Conservation (phyloP, 768 basidiomycete species). For the Gloeostereum incarnatum region DNA sequence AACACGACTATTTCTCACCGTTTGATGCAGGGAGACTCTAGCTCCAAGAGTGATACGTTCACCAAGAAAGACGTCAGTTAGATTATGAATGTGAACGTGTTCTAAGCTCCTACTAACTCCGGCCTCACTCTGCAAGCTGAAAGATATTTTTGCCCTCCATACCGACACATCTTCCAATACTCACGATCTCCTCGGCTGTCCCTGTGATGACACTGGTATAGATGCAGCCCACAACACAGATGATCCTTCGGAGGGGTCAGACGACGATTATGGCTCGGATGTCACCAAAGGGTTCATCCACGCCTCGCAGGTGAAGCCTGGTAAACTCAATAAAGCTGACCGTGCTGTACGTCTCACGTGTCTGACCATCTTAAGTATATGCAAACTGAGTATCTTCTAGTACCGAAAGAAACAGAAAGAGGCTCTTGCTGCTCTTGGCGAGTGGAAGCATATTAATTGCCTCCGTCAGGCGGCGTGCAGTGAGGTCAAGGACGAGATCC, state of each 20-base stretch:
- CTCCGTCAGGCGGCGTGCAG: conserved; percentile 33
- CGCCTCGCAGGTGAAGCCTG: conserved; percentile 52
- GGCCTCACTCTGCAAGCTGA: conserved; percentile 66
- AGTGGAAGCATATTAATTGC: conserved; percentile 85
- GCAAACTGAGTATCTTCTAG: conserved; percentile 21
- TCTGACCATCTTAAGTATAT: not conserved
- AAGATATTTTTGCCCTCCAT: conserved; percentile 88
- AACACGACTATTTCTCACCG: not conserved
- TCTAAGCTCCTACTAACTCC: too few relatives aligned
- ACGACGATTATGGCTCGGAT: conserved; percentile 18
- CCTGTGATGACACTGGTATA: conserved; percentile 34
- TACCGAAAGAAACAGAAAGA: conserved; percentile 59
- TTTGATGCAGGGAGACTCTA: conserved; percentile 24
- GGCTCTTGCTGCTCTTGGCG: conserved; percentile 60
- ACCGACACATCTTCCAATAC: conserved; percentile 77
- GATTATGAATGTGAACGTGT: conserved; percentile 4
- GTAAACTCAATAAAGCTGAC: conserved; percentile 35
- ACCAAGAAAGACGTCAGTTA: conserved; percentile 69
- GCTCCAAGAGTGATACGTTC: conserved; percentile 78
- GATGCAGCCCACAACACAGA: conserved; percentile 1
- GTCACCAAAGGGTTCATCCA: conserved; percentile 43
- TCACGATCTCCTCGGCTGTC: conserved; percentile 84
- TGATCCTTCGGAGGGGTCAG: conserved; percentile 16
- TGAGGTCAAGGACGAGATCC: conserved; percentile 55
- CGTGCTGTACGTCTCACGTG: conserved; percentile 32